phyloP scores from a whole-genome alignment of 768 basidiomycete genomes.

The Tricholoma flavovirens region DNA sequence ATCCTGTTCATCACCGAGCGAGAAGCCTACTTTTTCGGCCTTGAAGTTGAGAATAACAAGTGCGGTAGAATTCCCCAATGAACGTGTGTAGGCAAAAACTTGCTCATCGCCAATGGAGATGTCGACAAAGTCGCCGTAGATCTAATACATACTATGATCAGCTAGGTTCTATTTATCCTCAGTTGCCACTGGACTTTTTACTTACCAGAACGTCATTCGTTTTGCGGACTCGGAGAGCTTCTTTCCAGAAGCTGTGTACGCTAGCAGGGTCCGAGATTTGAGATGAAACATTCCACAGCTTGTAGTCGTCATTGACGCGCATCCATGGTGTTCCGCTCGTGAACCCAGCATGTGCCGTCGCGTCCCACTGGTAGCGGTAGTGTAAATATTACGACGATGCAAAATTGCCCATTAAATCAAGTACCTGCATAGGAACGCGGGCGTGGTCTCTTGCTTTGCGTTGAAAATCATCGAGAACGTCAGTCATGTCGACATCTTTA shows the following conservation, averaged over 20 bases:
- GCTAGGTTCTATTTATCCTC: neutral
- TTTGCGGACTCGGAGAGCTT: conserved; percentile 48
- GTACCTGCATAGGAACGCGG: conserved; percentile 63
- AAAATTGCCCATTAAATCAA: neutral
- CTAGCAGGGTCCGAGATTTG: conserved; percentile 46
- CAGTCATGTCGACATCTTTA: conserved; percentile 52
- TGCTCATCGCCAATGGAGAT: conserved; percentile 39
- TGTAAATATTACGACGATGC: neutral
- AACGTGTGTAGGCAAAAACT: conserved; percentile 51
- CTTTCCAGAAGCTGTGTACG: conserved; percentile 58
- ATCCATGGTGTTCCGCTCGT: conserved; percentile 67
- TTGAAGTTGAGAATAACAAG: conserved; percentile 48
- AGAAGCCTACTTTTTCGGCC: conserved; percentile 19
- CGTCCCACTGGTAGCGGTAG: conserved; percentile 45
- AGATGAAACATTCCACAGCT: conserved; percentile 47
- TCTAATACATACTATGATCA: conserved; percentile 25
- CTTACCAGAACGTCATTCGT: conserved; percentile 48
- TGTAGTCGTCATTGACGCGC: conserved; percentile 65
- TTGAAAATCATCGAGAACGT: conserved; percentile 51
- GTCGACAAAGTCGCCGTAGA: conserved; percentile 56
- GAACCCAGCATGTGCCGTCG: conserved; percentile 53
- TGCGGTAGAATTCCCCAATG: conserved; percentile 27
- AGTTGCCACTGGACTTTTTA: conserved; percentile 11
- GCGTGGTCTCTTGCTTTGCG: conserved; percentile 68
- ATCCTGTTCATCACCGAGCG: conserved; percentile 7